Percentiles rank a stretch among this genome's conserved stretches.
Conservation (phyloP, 2,329 filamentous ascomycete species). For the Lasiodiplodia hormozganensis region DNA sequence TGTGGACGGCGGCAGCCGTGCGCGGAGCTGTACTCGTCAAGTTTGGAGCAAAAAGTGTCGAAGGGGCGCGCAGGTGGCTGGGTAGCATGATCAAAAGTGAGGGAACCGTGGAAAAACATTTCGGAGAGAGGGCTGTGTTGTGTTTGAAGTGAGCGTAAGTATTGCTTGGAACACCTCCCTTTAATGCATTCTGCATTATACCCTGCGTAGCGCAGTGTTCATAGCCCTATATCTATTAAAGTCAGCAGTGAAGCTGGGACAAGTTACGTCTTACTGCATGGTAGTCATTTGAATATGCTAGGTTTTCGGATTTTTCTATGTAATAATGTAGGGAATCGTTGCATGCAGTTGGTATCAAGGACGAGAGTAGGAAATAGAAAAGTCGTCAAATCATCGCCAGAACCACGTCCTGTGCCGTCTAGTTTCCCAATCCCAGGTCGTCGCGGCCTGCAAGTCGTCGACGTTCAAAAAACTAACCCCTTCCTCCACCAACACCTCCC, state of each 20-base stretch:
- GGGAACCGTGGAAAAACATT: constrained; percentile 71
- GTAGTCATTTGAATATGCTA: not conserved
- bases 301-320: not conserved
- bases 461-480: constrained; percentile 64
- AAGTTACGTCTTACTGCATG: not conserved
- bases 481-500: constrained; percentile 60
- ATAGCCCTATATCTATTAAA: not conserved
- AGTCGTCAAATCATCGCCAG: constrained; percentile 9
- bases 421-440: constrained; percentile 55
- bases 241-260: not conserved
- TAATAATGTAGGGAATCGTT: not conserved
- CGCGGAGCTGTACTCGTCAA: constrained; percentile 85
- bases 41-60: constrained; percentile 82
- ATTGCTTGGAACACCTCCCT: not conserved
- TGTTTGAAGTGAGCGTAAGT: constrained; percentile 53
- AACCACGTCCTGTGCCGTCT: constrained; percentile 38
- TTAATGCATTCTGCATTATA: not conserved
- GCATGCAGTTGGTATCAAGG: not conserved
- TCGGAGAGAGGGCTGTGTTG: constrained; percentile 82
- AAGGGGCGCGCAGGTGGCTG: constrained; percentile 82
- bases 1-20: constrained; percentile 49
- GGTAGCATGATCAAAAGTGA: constrained; percentile 76
- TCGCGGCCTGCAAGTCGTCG: constrained; percentile 61
- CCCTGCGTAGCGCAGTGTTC: not conserved
- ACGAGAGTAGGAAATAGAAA: not conserved